phyloP scores from a whole-genome alignment of 1,284 basidiomycete genomes.

The Fomes fomentarius region DNA sequence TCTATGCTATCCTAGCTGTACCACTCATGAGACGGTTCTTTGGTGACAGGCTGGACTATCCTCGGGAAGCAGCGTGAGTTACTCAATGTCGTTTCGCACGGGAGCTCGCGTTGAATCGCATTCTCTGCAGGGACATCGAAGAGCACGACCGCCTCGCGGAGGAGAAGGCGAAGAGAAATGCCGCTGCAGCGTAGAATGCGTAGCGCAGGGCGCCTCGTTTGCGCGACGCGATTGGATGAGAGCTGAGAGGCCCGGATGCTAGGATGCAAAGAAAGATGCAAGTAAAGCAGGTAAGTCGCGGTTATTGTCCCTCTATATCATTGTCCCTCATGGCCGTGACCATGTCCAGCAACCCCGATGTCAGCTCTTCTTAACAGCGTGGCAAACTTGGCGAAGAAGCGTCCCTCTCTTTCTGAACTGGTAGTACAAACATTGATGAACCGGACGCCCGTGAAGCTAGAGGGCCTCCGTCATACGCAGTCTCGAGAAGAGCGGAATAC shows the following conservation, averaged over 20 bases:
- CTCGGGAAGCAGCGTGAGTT: slow-evolving; percentile 78
- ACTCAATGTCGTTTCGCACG: slow-evolving; percentile 19
- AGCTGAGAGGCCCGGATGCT: too few relatives aligned
- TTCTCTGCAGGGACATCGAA: slow-evolving; percentile 65
- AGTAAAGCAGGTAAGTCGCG: slow-evolving; percentile 66
- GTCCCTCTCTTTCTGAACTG: slow-evolving; percentile 79
- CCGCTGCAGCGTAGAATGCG: background rate
- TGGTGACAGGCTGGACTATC: slow-evolving; percentile 74
- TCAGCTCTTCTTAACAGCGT: slow-evolving; percentile 90
- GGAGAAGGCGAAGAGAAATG: slow-evolving; percentile 23
- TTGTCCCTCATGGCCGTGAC: too few relatives aligned
- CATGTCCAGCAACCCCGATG: slow-evolving; percentile 81
- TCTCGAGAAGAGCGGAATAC: slow-evolving; percentile 89
- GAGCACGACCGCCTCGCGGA: slow-evolving; percentile 67
- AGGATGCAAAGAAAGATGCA: too few relatives aligned
- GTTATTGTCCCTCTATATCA: background rate
- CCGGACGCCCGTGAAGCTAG: slow-evolving; percentile 85
- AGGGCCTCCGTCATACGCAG: slow-evolving; percentile 71
- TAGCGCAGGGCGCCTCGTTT: background rate
- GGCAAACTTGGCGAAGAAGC: slow-evolving; percentile 75
- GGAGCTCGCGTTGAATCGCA: slow-evolving; percentile 17
- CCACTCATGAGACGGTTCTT: slow-evolving; percentile 10
- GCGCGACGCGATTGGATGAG: background rate
- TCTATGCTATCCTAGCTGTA: slow-evolving; percentile 16
- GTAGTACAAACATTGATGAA: slow-evolving; percentile 80